Base-by-base conservation (phyloP, 176 grass and related monocot species). In the Areca catechu region DNA sequence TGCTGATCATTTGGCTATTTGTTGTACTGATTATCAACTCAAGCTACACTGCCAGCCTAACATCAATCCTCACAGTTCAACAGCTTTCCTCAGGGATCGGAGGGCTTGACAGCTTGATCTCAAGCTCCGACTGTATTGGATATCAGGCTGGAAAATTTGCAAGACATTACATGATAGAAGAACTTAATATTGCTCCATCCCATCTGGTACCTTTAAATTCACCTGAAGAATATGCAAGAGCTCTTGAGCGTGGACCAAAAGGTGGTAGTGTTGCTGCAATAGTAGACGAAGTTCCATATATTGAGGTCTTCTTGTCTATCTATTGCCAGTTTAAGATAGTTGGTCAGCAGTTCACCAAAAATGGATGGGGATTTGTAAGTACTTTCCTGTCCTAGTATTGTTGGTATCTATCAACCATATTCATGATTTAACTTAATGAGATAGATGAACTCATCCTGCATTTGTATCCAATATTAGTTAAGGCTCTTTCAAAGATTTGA, bases 61-160 rank as follows among this genome's bases (percentile, higher is more conserved):
- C 64, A 54, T 67, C 64, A 1, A 67, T 67, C 50, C 64, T 67
- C 50, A 67, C 64, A 20, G 64, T 67, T 67, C 64, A 67, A 51
- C 64, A 67, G 25, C 64, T 67, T 51, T 67, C 64, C 0, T 37
- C 64, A 37, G 51, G 64, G 3, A 37, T 67, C 15, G 7, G 55
- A 67, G 64, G 64, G 34, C 64, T 67, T 6, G 64, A 67, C 20
- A 54, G 50, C 25, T 54, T 67, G 64, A 67, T 67, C 18, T 15
- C 51, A 20, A 54, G 51, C 51, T 67, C 64, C 15, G 51, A 54
- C 20, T 25, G 51, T 20, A 67, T 67, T 20, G 64, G 64, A 37
- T 67, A 22, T 51, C 64, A 67, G 22, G 64, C 54, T 5, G 64
- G 64, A 12, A 54, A 50, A 34, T 67, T 67, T 15, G 24, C 64